Evolutionary conservation across 768 basidiomycete genomes (phyloP).

Genomic region (Arthromyces matolae): DNA sequence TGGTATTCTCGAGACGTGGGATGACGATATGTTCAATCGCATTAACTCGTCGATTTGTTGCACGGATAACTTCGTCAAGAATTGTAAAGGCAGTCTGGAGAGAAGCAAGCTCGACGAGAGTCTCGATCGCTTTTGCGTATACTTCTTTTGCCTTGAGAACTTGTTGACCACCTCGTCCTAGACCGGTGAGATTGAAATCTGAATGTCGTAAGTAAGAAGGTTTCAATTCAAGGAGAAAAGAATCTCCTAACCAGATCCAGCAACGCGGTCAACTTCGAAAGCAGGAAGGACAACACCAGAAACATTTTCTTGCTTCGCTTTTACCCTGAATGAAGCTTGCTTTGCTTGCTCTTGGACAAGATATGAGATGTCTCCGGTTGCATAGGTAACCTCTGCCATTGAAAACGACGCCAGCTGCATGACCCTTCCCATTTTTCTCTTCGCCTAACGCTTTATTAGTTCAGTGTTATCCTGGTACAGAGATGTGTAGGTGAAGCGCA

Average conservation of each 20-base stretch:
- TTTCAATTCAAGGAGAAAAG: not conserved
- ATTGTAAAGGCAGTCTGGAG: conserved; percentile 98
- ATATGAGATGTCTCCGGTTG: conserved; percentile 96
- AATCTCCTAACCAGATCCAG: conserved; percentile 64
- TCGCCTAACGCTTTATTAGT: conserved; percentile 60
- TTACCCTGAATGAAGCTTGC: conserved; percentile 87
- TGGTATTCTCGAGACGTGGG: conserved; percentile 92
- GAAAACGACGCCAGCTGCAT: conserved; percentile 99
- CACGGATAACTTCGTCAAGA: conserved; percentile 96
- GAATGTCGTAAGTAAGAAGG: not conserved
- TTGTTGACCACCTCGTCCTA: conserved; percentile 96
- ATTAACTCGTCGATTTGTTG: conserved; percentile 98
- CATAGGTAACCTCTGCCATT: conserved; percentile 97
- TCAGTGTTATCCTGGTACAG: conserved; percentile 16
- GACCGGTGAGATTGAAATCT: conserved; percentile 97
- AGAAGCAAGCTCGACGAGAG: conserved; percentile 94
- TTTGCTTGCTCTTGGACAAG: conserved; percentile 96
- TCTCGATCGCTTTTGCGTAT: conserved; percentile 96
- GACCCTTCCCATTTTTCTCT: conserved; percentile 97
- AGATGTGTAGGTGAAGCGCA: conserved; percentile 27
- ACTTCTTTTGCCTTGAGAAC: conserved; percentile 93
- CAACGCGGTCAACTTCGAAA: conserved; percentile 86
- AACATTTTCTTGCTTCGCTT: conserved; percentile 96
- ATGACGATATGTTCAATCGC: conserved; percentile 98
- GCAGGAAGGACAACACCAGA: conserved; percentile 94